A percentile compares a stretch with the other conserved stretches of the same genome.
These are phyloP conservation scores for Myxozyma mucilagina DNA, from an alignment of 805 yeast genomes.

Conservation along the genomic window DNA sequence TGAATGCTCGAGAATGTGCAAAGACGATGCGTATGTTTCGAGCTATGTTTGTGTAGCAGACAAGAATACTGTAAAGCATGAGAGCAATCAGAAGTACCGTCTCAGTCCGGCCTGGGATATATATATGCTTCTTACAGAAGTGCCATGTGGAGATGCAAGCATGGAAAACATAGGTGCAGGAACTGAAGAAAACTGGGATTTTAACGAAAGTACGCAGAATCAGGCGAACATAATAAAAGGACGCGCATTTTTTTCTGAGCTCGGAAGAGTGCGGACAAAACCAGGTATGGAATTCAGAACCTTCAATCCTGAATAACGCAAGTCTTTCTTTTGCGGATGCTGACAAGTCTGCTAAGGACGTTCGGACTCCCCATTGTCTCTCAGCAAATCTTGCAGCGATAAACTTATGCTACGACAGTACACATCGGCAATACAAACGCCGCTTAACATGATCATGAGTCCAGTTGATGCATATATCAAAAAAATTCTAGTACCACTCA, in stretches of 20 bases:
- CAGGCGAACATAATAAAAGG: constrained; percentile 52
- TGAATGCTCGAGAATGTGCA: constrained; percentile 42
- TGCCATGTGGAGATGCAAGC: constrained; percentile 92
- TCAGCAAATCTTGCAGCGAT: constrained; percentile 88
- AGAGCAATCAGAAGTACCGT: constrained; percentile 34
- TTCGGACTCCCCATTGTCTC: constrained; percentile 66
- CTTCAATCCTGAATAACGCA: too few species aligned
- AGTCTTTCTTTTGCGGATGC: neutral
- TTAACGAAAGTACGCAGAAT: constrained; percentile 1
- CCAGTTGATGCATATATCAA: constrained; percentile 35
- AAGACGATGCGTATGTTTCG: constrained; percentile 4
- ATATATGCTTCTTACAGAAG: constrained; percentile 66
- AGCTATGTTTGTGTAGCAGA: neutral
- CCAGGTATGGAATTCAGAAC: constrained; percentile 52
- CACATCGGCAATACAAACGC: constrained; percentile 40
- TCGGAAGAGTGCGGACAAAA: constrained; percentile 80
- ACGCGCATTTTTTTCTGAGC: constrained; percentile 53
- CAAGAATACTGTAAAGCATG: neutral
- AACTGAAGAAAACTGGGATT: constrained; percentile 12
- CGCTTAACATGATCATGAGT: constrained; percentile 32
- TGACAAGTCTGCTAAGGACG: constrained; percentile 47
- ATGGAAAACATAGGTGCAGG: constrained; percentile 48
- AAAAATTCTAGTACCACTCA: constrained; percentile 37
- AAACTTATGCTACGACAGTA: constrained; percentile 67
- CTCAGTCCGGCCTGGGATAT: constrained; percentile 47